Conservation (phyloP, 2,329 filamentous ascomycete species). For the Chaetoscypha palmicola region DNA sequence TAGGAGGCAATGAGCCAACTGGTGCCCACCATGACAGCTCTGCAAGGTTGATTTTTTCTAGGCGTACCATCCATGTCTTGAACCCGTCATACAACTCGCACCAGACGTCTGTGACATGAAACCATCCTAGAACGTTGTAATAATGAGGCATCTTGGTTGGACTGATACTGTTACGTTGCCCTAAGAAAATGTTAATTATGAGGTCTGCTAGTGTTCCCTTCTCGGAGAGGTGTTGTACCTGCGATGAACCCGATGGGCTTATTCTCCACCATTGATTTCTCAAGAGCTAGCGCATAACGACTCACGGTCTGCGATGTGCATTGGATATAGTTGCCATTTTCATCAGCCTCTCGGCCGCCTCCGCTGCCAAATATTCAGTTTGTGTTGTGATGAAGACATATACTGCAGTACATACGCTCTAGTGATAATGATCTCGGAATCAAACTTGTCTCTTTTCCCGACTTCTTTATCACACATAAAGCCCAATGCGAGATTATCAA, state of each 20-base stretch:
- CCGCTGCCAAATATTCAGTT: too few relatives aligned
- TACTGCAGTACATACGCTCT: conserved; percentile 42
- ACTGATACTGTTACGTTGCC: conserved; percentile 43
- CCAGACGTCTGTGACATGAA: conserved; percentile 64
- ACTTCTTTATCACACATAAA: conserved; percentile 52
- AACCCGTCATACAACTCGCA: conserved; percentile 42
- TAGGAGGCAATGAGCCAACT: conserved; percentile 25
- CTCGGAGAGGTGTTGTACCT: too few relatives aligned
- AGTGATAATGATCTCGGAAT: conserved; percentile 55
- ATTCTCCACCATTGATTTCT: too few relatives aligned
- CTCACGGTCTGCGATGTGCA: too few relatives aligned
- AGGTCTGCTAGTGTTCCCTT: too few relatives aligned
- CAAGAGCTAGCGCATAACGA: too few relatives aligned
- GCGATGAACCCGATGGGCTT: too few relatives aligned
- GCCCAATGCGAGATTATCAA: conserved; percentile 42
- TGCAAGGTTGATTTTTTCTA: conserved; percentile 54
- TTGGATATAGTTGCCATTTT: too few relatives aligned
- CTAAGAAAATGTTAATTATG: too few relatives aligned
- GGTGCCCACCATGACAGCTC: conserved; percentile 53
- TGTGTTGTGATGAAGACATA: too few relatives aligned
- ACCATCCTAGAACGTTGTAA: conserved; percentile 63
- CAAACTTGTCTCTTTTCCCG: conserved; percentile 50
- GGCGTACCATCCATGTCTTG: conserved; percentile 47
- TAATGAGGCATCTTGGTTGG: conserved; percentile 45
- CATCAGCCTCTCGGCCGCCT: too few relatives aligned